Conservation (phyloP, 768 basidiomycete species). For the Trametes villosa region DNA sequence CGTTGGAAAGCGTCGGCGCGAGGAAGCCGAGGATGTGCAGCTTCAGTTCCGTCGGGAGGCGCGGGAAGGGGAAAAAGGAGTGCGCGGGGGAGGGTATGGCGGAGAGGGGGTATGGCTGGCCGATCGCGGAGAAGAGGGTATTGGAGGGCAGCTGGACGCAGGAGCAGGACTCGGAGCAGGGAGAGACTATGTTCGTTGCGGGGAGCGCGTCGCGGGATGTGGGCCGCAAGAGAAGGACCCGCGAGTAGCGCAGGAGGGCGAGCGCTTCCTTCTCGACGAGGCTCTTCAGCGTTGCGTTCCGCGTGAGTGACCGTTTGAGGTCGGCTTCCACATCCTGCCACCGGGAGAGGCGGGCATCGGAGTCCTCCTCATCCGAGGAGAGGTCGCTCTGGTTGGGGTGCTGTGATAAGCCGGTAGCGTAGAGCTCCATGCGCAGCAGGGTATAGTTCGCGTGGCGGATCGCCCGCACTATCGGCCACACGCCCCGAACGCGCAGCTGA, state of each 20-base stretch:
- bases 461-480: constrained; percentile 50
- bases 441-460: constrained; percentile 51
- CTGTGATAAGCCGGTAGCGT: constrained; percentile 44
- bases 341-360: constrained; percentile 27
- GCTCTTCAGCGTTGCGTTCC: constrained; percentile 49
- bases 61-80: constrained; percentile 40
- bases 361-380: constrained; percentile 31
- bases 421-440: constrained; percentile 53
- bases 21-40: constrained; percentile 60
- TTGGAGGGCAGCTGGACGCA: constrained; percentile 15
- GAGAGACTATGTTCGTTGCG: neutral
- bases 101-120: constrained; percentile 9
- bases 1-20: constrained; percentile 57
- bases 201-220: neutral
- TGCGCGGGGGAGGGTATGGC: constrained; percentile 1
- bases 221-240: constrained; percentile 52
- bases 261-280: constrained; percentile 52
- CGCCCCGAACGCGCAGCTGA: constrained; percentile 48
- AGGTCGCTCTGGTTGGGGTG: constrained; percentile 32
- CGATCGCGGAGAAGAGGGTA: constrained; percentile 16
- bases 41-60: constrained; percentile 62
- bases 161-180: constrained; percentile 19
- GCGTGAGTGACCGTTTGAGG: constrained; percentile 41
- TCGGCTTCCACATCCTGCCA: constrained; percentile 43
- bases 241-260: constrained; percentile 51